Evolutionary conservation across 2,329 filamentous ascomycete genomes (phyloP).

Genomic region (Escovopsis sp.): DNA sequence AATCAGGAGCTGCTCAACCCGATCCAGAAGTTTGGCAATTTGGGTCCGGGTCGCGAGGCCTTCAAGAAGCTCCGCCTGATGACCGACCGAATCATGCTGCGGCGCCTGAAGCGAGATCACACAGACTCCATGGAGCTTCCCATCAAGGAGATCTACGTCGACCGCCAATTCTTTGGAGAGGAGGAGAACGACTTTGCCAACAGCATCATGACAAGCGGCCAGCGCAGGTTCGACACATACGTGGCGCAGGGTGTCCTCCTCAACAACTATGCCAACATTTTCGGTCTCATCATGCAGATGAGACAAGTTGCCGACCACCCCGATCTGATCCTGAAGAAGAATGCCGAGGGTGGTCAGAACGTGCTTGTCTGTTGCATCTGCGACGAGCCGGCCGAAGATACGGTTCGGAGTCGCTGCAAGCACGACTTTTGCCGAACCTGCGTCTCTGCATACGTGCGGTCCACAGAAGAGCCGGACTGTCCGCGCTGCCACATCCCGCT

Average conservation of each 20-base stretch:
- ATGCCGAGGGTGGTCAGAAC: constrained; percentile 75
- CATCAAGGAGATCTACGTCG: constrained; percentile 81
- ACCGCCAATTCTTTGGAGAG: constrained; percentile 92
- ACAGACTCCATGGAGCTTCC: constrained; percentile 92
- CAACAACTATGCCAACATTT: constrained; percentile 98
- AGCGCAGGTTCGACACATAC: constrained; percentile 87
- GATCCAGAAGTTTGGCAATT: constrained; percentile 47
- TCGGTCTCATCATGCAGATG: constrained; percentile 98
- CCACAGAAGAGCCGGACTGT: constrained; percentile 65
- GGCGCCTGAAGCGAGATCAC: constrained; percentile 85
- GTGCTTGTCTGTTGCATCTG: constrained; percentile 87
- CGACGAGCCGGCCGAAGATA: constrained; percentile 90
- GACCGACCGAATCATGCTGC: constrained; percentile 88
- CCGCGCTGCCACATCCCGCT: constrained; percentile 84
- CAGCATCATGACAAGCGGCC: constrained; percentile 87
- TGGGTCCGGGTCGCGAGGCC: constrained; percentile 49
- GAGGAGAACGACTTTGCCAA: constrained; percentile 90
- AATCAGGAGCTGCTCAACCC: constrained; percentile 92
- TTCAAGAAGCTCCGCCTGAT: constrained; percentile 74
- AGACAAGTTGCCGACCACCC: constrained; percentile 94
- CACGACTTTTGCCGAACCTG: constrained; percentile 51
- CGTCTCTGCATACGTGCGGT: constrained; percentile 46
- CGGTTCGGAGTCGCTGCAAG: constrained; percentile 79
- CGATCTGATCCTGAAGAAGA: constrained; percentile 82
- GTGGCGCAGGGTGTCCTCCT: constrained; percentile 87